Percentiles rank a stretch among this genome's conserved stretches.
Evolutionary conservation across 352 stramenopile species (phyloP).

Genomic region (Pythium aphanidermatum): DNA sequence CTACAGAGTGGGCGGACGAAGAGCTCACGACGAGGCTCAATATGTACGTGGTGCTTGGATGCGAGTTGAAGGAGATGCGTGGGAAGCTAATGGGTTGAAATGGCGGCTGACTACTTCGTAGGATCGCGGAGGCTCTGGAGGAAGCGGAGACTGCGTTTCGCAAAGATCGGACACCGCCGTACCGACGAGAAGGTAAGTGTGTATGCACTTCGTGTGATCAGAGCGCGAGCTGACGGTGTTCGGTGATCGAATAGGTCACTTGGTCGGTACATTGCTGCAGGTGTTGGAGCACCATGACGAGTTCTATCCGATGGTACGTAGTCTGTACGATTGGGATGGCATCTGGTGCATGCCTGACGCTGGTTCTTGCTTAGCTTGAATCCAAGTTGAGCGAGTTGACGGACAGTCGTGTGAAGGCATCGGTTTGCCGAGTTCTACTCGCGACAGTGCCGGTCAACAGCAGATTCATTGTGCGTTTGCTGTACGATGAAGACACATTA

Average conservation of each 20-base stretch:
- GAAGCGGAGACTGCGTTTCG: slow-evolving; percentile 72
- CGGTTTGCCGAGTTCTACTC: slow-evolving; percentile 63
- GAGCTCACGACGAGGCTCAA: slow-evolving; percentile 69
- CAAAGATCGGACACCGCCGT: slow-evolving; percentile 64
- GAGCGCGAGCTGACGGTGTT: neutral
- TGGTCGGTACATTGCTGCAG: slow-evolving; percentile 72
- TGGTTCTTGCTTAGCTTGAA: slow-evolving; percentile 56
- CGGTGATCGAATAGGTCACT: slow-evolving; percentile 30
- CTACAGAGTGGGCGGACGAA: slow-evolving; percentile 45
- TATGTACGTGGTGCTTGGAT: slow-evolving; percentile 36
- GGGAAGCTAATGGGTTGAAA: neutral
- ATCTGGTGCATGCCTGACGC: too few relatives aligned
- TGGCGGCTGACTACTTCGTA: slow-evolving; percentile 7
- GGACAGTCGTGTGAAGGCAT: slow-evolving; percentile 52
- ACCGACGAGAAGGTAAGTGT: slow-evolving; percentile 57
- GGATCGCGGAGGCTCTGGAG: slow-evolving; percentile 72
- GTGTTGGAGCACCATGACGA: slow-evolving; percentile 79
- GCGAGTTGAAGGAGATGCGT: slow-evolving; percentile 1
- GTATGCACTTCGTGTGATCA: neutral
- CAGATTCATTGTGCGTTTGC: slow-evolving; percentile 58
- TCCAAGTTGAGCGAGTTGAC: slow-evolving; percentile 57
- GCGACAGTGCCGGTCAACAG: slow-evolving; percentile 70
- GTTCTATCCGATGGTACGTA: slow-evolving; percentile 69
- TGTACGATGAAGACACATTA: slow-evolving; percentile 78
- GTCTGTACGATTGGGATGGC: neutral